These are phyloP conservation scores for Leccinum cinnamomeum DNA, from an alignment of 1,284 basidiomycete species.

Conservation along the genomic window DNA sequence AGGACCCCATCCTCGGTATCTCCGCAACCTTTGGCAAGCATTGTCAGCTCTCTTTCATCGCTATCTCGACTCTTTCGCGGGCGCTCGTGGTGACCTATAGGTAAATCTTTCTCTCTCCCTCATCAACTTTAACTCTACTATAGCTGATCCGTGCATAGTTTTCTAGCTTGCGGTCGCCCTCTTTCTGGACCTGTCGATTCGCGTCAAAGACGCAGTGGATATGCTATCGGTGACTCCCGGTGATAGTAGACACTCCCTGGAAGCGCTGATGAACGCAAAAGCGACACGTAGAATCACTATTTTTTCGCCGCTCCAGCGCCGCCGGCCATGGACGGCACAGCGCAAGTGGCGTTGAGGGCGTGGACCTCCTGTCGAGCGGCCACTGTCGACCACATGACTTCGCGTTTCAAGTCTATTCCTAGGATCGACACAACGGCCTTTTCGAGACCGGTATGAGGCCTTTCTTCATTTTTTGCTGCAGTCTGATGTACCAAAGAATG, in stretches of 20 bases:
- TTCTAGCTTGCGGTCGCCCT: constrained; percentile 40
- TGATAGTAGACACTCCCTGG: constrained; percentile 33
- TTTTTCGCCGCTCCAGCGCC: constrained; percentile 34
- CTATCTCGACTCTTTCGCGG: no score
- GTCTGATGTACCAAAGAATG: constrained; percentile 7
- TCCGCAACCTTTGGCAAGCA: no score
- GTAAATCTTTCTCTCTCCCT: no score
- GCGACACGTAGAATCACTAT: constrained; percentile 34
- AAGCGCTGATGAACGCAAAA: constrained; percentile 38
- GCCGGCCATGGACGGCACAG: constrained; percentile 15
- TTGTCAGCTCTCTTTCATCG: no score
- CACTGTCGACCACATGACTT: constrained; percentile 22
- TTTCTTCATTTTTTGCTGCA: not conserved
- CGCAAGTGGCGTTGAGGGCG: constrained; percentile 40
- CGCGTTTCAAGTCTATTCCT: constrained; percentile 14
- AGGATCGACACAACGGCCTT: constrained; percentile 27
- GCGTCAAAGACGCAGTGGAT: constrained; percentile 44
- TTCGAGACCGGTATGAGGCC: constrained; percentile 14
- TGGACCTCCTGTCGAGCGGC: constrained; percentile 44
- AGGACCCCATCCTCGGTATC: no score
- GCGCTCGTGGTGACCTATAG: no score
- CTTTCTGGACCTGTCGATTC: constrained; percentile 40
- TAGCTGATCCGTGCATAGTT: no score
- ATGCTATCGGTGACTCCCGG: constrained; percentile 38
- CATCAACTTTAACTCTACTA: no score